A percentile compares a stretch with the other conserved stretches of the same genome.
Evolutionary conservation across 129 eudicot genomes (phyloP).

Genomic region (Cynara cardunculus): DNA sequence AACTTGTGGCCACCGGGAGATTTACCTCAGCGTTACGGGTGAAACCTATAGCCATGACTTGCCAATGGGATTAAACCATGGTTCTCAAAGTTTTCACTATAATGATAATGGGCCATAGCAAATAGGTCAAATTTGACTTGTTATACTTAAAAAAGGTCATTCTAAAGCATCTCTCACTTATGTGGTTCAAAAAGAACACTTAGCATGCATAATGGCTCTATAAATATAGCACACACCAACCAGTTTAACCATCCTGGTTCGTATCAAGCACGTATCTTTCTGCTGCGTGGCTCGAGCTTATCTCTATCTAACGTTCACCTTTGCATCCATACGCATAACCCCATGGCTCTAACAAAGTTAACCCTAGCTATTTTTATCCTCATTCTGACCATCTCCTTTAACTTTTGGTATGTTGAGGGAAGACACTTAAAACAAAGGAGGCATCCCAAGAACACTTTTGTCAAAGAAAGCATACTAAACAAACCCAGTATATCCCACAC

Average conservation of each 20-base stretch:
- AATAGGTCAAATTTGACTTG: slow-evolving; percentile 6
- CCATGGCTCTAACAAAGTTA: slow-evolving; percentile 43
- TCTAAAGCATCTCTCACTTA: slow-evolving; percentile 14
- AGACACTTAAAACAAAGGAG: slow-evolving; percentile 32
- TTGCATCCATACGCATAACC: background rate
- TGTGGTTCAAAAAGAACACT: slow-evolving; percentile 22
- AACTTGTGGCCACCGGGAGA: background rate
- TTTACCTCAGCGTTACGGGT: background rate
- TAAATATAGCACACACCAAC: slow-evolving; percentile 9
- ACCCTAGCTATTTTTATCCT: slow-evolving; percentile 34
- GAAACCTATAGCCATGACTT: background rate
- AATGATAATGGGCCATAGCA: slow-evolving; percentile 11
- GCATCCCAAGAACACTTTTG: slow-evolving; percentile 8
- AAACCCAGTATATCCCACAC: no score
- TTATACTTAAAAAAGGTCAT: background rate
- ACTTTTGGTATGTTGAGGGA: slow-evolving; percentile 34
- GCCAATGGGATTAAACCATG: background rate
- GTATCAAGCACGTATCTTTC: background rate
- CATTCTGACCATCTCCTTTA: slow-evolving; percentile 26
- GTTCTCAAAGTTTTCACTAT: slow-evolving; percentile 6
- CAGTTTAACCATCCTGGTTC: slow-evolving; percentile 16
- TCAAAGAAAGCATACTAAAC: background rate
- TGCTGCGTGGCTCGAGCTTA: background rate
- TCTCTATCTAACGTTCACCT: slow-evolving; percentile 2
- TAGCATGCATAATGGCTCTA: slow-evolving; percentile 18